Evolutionary conservation across 2,329 filamentous ascomycete species (phyloP).

Genomic region (Thelonectria rubi): DNA sequence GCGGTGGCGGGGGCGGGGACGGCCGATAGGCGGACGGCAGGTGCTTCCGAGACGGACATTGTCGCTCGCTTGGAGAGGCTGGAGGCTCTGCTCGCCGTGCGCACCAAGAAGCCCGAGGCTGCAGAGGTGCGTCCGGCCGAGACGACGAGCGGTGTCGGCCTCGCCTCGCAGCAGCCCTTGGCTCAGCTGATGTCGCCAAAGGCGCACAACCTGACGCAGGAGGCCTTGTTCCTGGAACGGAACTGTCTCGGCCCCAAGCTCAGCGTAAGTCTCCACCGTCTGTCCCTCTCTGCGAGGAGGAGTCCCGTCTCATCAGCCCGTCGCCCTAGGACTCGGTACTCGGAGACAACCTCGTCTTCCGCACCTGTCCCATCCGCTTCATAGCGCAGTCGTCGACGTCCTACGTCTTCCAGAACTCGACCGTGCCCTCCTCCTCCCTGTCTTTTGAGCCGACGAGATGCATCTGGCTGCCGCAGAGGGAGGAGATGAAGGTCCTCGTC

Average conservation of each 20-base stretch:
- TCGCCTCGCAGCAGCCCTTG: constrained; percentile 14
- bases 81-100: constrained; percentile 39
- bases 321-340: constrained; percentile 44
- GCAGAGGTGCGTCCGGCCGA: not conserved
- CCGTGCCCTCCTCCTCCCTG: constrained; percentile 31
- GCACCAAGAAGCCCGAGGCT: constrained; percentile 28
- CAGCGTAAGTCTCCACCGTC: constrained; percentile 37
- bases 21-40: no score
- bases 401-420: constrained; percentile 45
- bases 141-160: not conserved
- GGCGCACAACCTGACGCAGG: constrained; percentile 46
- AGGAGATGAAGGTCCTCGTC: constrained; percentile 44
- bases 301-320: not conserved
- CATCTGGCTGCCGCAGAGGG: constrained; percentile 47
- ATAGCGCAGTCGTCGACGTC: constrained; percentile 45
- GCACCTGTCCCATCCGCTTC: constrained; percentile 46
- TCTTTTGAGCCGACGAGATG: constrained; percentile 45
- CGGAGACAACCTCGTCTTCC: constrained; percentile 46
- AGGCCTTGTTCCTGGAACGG: constrained; percentile 47
- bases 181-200: constrained; percentile 40
- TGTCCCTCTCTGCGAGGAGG: no score
- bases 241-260: constrained; percentile 44
- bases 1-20: constrained; percentile 9
- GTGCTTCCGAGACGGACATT: constrained; percentile 29
- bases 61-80: constrained; percentile 40